Evolutionary conservation across 164 flowering plant species (phyloP).

Genomic region (Sextonia rubra): DNA sequence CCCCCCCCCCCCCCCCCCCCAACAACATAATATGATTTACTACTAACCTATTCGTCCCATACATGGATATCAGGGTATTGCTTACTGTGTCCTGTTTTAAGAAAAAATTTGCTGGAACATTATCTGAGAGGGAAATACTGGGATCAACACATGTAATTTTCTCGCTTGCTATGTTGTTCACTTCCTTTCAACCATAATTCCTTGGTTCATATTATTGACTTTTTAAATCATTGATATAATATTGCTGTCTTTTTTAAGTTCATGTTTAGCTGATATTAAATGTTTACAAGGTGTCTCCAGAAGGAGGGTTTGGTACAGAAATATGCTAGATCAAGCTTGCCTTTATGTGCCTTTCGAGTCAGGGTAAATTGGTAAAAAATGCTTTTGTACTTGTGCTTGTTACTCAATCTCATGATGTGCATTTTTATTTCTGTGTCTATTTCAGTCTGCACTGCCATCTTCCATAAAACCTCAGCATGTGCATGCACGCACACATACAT

Average conservation of each 20-base stretch:
- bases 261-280: constrained; percentile 26
- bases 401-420: too few relatives aligned
- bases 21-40: not conserved
- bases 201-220: not conserved
- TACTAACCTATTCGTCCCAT: constrained; percentile 9
- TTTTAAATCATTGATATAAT: not conserved
- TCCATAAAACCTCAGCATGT: not conserved
- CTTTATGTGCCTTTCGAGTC: constrained; percentile 34
- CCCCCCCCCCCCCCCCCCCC: too few relatives aligned
- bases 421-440: not conserved
- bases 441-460: not conserved
- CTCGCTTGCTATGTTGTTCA: constrained; percentile 2
- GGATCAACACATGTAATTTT: constrained; percentile 71
- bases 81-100: constrained; percentile 58
- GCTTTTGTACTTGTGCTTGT: not conserved
- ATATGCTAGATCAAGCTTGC: constrained; percentile 49
- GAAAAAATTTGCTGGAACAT: constrained; percentile 57
- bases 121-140: constrained; percentile 67
- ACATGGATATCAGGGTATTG: constrained; percentile 58
- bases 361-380: constrained; percentile 48
- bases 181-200: not conserved
- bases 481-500: too few relatives aligned
- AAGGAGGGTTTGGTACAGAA: constrained; percentile 65
- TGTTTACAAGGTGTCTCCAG: constrained; percentile 53
- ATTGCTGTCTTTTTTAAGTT: not conserved